Evolutionary conservation across 2,329 filamentous ascomycete species (phyloP).

Genomic region (Alternaria rosae): DNA sequence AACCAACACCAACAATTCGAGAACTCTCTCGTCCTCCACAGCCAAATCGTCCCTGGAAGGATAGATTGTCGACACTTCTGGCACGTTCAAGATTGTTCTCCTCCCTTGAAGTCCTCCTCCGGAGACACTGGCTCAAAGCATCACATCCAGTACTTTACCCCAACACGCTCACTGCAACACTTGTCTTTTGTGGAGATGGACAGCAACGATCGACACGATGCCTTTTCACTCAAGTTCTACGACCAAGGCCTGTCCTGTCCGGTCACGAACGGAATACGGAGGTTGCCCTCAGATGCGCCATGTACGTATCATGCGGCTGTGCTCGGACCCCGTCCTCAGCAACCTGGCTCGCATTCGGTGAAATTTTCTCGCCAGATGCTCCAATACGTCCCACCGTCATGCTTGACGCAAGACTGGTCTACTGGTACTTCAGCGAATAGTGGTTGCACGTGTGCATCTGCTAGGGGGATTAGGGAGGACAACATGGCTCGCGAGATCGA

Average conservation of each 20-base stretch:
- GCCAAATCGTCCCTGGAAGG: too few relatives aligned
- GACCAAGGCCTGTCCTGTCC: neutral
- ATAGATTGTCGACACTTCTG: neutral
- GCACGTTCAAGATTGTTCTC: neutral
- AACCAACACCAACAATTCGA: neutral
- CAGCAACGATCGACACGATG: neutral
- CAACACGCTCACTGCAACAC: neutral
- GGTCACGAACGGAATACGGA: neutral
- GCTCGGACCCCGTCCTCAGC: neutral
- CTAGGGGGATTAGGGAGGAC: neutral
- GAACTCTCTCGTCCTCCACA: neutral
- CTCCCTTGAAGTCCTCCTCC: neutral
- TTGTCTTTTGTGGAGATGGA: neutral
- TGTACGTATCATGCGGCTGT: conserved; percentile 9
- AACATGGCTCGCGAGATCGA: conserved; percentile 9
- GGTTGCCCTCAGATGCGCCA: neutral
- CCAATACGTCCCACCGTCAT: neutral
- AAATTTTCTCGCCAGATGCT: neutral
- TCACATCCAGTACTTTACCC: neutral
- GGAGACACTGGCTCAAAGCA: neutral
- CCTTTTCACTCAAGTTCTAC: neutral
- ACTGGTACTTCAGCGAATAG: conserved; percentile 9
- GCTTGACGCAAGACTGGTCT: neutral
- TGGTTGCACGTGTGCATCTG: conserved; percentile 9
- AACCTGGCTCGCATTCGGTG: neutral